Evolutionary conservation across 2,329 filamentous ascomycete genomes (phyloP).

Genomic region (Didymella sp.): DNA sequence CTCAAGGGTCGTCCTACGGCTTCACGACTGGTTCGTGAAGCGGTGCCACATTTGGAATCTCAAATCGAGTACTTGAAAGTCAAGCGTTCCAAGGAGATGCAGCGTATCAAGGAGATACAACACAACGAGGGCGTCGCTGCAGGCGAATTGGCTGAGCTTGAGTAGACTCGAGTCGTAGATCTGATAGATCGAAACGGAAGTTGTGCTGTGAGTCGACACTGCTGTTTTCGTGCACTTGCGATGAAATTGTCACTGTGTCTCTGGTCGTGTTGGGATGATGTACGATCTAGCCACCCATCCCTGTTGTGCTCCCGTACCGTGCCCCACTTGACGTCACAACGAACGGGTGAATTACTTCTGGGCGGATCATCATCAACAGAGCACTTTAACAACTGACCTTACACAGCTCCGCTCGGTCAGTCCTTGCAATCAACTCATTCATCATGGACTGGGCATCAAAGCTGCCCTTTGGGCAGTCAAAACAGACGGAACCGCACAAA

Average conservation of each 20-base stretch:
- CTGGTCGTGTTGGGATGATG: constrained; percentile 2
- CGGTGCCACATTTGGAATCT: constrained; percentile 1
- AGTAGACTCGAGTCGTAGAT: neutral
- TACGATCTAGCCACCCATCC: constrained; percentile 1
- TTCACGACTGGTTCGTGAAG: neutral
- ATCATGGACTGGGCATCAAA: constrained; percentile 46
- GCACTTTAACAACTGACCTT: neutral
- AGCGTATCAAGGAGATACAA: neutral
- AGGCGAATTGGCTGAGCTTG: neutral
- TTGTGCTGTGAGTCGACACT: neutral
- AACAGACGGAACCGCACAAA: constrained; percentile 32
- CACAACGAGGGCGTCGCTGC: neutral
- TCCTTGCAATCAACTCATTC: neutral
- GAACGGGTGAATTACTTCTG: constrained; percentile 8
- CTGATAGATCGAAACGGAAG: neutral
- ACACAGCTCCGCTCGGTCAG: neutral
- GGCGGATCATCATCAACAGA: neutral
- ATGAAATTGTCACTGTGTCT: constrained; percentile 1
- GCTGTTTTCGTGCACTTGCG: neutral
- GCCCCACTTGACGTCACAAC: constrained; percentile 21
- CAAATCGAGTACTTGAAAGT: constrained; percentile 1
- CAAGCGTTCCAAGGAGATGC: neutral
- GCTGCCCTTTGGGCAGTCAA: constrained; percentile 44
- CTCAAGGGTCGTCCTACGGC: constrained; percentile 9
- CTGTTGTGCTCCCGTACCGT: constrained; percentile 13